Conservation (phyloP, 257 asterid species). For the Solanum paucissectum region DNA sequence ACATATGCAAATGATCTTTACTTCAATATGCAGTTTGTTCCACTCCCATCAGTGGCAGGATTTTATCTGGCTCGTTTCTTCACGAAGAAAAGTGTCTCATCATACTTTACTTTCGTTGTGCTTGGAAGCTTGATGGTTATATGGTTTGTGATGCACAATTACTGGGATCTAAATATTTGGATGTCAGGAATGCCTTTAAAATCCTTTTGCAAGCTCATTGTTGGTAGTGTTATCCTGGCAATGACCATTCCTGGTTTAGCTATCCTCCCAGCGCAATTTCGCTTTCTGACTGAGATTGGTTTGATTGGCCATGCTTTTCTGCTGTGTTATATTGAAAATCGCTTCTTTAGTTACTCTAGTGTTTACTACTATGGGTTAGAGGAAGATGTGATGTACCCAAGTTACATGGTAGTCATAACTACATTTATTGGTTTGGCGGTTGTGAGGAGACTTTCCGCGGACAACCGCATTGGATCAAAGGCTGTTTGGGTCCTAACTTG, state of each 20-base stretch:
- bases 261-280: constrained; percentile 69
- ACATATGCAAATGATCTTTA: background rate
- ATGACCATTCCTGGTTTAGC: constrained; percentile 95
- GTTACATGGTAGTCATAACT: constrained; percentile 91
- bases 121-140: constrained; percentile 90
- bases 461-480: constrained; percentile 70
- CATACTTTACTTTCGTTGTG: constrained; percentile 80
- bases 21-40: constrained; percentile 67
- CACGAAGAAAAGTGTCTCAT: constrained; percentile 76
- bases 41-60: constrained; percentile 90
- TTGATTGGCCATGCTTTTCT: constrained; percentile 79
- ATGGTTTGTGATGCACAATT: constrained; percentile 97
- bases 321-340: constrained; percentile 80
- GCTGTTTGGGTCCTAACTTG: constrained; percentile 91
- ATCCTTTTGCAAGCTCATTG: constrained; percentile 92
- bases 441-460: constrained; percentile 78
- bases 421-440: constrained; percentile 81
- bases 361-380: constrained; percentile 87
- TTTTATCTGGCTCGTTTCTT: constrained; percentile 89
- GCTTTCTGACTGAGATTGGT: constrained; percentile 67
- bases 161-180: constrained; percentile 98
- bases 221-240: constrained; percentile 82
- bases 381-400: constrained; percentile 95
- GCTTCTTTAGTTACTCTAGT: constrained; percentile 82
- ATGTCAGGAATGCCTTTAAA: constrained; percentile 96